Percentiles rank a stretch among this genome's conserved stretches.
Conservation (phyloP, 2,329 filamentous ascomycete species). For the Cladophialophora yegresii region DNA sequence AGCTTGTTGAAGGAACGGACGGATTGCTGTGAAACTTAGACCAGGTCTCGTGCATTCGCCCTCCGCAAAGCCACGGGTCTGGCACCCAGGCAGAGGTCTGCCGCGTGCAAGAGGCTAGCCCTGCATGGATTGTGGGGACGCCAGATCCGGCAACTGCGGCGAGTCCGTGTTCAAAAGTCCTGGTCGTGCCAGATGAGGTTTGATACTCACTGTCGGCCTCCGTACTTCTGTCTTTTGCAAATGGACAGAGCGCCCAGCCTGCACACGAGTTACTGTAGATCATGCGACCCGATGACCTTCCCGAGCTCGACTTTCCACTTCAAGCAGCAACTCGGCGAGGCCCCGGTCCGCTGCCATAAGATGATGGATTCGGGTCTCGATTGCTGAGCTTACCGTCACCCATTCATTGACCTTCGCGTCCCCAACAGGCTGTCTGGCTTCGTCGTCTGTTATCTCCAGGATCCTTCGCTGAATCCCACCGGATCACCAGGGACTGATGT, state of each 20-base stretch:
- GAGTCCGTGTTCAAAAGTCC: slow-evolving; percentile 6
- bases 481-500: too few relatives aligned
- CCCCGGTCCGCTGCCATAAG: not conserved
- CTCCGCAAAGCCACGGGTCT: not conserved
- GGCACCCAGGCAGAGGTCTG: not conserved
- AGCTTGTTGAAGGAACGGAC: slow-evolving; percentile 14
- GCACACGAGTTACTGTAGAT: not conserved
- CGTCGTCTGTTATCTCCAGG: not conserved
- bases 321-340: not conserved
- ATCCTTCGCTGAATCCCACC: not conserved
- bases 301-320: not conserved
- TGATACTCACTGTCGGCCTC: not conserved
- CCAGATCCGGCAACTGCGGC: slow-evolving; percentile 18
- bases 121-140: not conserved
- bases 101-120: not conserved
- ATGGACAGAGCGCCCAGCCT: not conserved
- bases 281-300: not conserved
- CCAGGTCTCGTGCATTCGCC: slow-evolving; percentile 2
- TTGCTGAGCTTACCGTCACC: not conserved
- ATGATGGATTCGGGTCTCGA: not conserved
- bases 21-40: not conserved
- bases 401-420: not conserved
- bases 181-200: not conserved
- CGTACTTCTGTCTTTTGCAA: not conserved
- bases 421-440: not conserved